phyloP scores from a whole-genome alignment of 1,139 yeast genomes.

The Hansenula sp. region DNA sequence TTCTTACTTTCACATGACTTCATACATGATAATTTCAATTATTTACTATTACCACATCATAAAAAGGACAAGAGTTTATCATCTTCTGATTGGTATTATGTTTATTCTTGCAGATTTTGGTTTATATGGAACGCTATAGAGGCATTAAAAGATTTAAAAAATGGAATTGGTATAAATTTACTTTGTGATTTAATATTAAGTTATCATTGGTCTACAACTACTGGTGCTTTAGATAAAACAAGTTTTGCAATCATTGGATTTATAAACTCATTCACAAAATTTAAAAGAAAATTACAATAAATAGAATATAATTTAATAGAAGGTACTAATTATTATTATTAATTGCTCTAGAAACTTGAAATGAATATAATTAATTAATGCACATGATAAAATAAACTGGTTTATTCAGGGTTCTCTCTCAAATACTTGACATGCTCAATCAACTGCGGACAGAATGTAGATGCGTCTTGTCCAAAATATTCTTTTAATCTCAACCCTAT shows the following conservation, averaged over 20 bases:
- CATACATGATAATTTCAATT: slow-evolving; percentile 12
- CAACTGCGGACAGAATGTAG: slow-evolving; percentile 23
- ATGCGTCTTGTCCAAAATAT: slow-evolving; percentile 22
- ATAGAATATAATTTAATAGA: not conserved
- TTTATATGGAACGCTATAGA: slow-evolving; percentile 15
- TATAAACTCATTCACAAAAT: slow-evolving; percentile 12
- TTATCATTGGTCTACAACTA: slow-evolving; percentile 21
- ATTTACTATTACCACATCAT: slow-evolving; percentile 12
- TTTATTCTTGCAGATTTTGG: slow-evolving; percentile 22
- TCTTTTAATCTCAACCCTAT: slow-evolving; percentile 25
- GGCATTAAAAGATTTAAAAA: slow-evolving; percentile 7
- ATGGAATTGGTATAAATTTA: slow-evolving; percentile 10
- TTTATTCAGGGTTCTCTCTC: slow-evolving; percentile 19
- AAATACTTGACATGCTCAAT: slow-evolving; percentile 28
- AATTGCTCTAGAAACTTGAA: not conserved
- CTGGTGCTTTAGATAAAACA: slow-evolving; percentile 16
- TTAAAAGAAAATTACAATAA: slow-evolving; percentile 9
- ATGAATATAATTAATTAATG: too few relatives aligned
- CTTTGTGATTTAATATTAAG: slow-evolving; percentile 16
- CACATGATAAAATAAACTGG: too few relatives aligned
- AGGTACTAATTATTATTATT: too few relatives aligned
- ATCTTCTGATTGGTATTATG: slow-evolving; percentile 21
- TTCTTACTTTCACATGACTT: slow-evolving; percentile 19
- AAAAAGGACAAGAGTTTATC: slow-evolving; percentile 10
- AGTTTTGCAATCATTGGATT: slow-evolving; percentile 20